A percentile compares a stretch with the other conserved stretches of the same genome.
Evolutionary conservation across 2,329 filamentous ascomycete genomes (phyloP).

Genomic region (Endoconidiophora laricicola): DNA sequence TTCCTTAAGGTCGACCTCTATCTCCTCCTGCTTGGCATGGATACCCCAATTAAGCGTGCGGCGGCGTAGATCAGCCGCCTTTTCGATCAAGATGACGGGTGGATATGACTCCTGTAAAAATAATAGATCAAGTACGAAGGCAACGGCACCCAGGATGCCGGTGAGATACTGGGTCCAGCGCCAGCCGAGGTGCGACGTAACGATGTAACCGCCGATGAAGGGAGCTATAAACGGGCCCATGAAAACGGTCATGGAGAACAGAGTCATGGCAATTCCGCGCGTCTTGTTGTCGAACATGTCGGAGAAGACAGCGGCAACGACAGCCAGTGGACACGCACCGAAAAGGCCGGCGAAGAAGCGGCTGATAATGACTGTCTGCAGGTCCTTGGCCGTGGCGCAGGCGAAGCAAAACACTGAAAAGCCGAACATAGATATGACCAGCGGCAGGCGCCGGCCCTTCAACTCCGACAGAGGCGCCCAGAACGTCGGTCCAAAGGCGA

Average conservation of each 20-base stretch:
- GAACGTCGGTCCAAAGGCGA: constrained; percentile 54
- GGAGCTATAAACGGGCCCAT: constrained; percentile 50
- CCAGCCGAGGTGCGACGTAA: constrained; percentile 45
- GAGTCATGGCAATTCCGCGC: constrained; percentile 32
- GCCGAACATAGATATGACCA: constrained; percentile 46
- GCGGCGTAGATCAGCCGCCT: constrained; percentile 44
- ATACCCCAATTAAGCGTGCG: constrained; percentile 54
- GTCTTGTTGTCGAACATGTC: constrained; percentile 54
- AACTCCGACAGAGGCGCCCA: constrained; percentile 61
- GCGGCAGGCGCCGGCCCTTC: constrained; percentile 46
- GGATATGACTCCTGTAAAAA: constrained; percentile 56
- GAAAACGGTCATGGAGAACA: constrained; percentile 38
- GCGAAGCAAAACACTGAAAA: constrained; percentile 54
- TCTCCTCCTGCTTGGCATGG: constrained; percentile 56
- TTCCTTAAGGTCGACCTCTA: constrained; percentile 48
- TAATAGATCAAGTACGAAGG: constrained; percentile 41
- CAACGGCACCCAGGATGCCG: constrained; percentile 44
- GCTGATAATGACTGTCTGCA: constrained; percentile 53
- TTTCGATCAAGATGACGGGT: constrained; percentile 44
- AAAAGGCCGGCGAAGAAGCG: constrained; percentile 62
- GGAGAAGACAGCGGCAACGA: constrained; percentile 54
- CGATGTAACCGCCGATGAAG: constrained; percentile 53
- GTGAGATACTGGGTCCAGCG: constrained; percentile 54
- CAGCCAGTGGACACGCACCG: constrained; percentile 49
- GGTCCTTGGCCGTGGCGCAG: constrained; percentile 46